These are phyloP conservation scores for Rhododendron kiyosumense DNA, from an alignment of 148 eudicot genomes.

Conservation along the genomic window DNA sequence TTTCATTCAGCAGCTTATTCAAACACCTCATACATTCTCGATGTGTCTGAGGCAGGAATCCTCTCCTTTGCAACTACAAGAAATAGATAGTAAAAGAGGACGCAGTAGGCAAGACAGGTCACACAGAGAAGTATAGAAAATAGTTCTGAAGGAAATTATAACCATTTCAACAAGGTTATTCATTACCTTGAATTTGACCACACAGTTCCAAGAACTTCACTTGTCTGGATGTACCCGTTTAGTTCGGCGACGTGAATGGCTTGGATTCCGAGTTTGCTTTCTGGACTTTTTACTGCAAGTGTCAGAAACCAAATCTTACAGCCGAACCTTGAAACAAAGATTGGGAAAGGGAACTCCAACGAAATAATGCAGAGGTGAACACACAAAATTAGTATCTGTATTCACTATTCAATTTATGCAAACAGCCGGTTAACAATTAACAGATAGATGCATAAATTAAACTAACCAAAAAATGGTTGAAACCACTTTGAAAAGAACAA, in stretches of 20 bases:
- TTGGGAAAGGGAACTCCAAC: not conserved
- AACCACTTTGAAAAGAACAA: conserved; percentile 34
- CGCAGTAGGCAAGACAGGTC: not conserved
- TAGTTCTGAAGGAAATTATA: not conserved
- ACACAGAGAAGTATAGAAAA: no score
- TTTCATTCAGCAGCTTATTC: not conserved
- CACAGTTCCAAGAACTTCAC: not conserved
- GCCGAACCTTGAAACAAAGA: not conserved
- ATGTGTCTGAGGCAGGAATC: not conserved
- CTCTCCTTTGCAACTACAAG: not conserved
- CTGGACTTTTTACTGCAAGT: conserved; percentile 45
- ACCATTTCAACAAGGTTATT: not conserved
- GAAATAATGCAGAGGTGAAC: not conserved
- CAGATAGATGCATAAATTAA: not conserved
- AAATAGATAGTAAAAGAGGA: not conserved
- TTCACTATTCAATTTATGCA: not conserved
- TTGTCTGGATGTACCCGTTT: conserved; percentile 58
- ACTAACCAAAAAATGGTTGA: conserved; percentile 49
- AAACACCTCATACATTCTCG: not conserved
- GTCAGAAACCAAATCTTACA: conserved; percentile 6
- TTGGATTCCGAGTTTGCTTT: conserved; percentile 33
- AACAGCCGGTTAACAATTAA: not conserved
- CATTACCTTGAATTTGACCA: not conserved
- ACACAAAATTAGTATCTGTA: not conserved
- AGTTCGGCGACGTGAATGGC: conserved; percentile 50